These are phyloP conservation scores for Beta lomatogona DNA, from an alignment of 179 eudicot genomes.

Conservation along the genomic window DNA sequence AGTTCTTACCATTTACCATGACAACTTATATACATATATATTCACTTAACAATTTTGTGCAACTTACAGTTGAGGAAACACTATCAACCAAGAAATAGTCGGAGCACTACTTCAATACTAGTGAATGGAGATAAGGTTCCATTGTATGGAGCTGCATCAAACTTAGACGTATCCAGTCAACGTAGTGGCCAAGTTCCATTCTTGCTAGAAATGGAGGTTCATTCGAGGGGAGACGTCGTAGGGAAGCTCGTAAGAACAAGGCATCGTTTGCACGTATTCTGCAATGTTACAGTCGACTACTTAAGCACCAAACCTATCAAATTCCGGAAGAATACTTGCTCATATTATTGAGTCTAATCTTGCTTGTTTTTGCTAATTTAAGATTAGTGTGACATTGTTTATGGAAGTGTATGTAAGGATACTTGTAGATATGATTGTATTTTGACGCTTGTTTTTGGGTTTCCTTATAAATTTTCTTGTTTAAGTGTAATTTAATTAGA, in stretches of 20 bases:
- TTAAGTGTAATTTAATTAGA: too few relatives aligned
- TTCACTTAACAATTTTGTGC: background rate
- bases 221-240: slow-evolving; percentile 65
- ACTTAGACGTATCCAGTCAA: slow-evolving; percentile 39
- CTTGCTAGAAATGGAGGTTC: slow-evolving; percentile 56
- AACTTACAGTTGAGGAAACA: slow-evolving; percentile 60
- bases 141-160: slow-evolving; percentile 85
- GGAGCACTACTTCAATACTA: slow-evolving; percentile 41
- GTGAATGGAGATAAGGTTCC: slow-evolving; percentile 76
- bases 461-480: too few relatives aligned
- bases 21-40: background rate
- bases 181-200: slow-evolving; percentile 56
- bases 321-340: slow-evolving; percentile 68
- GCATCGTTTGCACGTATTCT: slow-evolving; percentile 48
- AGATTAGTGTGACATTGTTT: background rate
- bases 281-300: slow-evolving; percentile 62
- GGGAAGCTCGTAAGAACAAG: slow-evolving; percentile 78
- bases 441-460: background rate
- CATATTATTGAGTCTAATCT: slow-evolving; percentile 23
- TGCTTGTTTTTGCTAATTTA: background rate
- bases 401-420: slow-evolving; percentile 6
- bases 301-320: slow-evolving; percentile 65
- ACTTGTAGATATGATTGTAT: slow-evolving; percentile 21
- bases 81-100: slow-evolving; percentile 84
- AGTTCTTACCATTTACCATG: background rate